Base-by-base conservation (phyloP, 495 filamentous ascomycete species). In the Aspergillus panamensis region DNA sequence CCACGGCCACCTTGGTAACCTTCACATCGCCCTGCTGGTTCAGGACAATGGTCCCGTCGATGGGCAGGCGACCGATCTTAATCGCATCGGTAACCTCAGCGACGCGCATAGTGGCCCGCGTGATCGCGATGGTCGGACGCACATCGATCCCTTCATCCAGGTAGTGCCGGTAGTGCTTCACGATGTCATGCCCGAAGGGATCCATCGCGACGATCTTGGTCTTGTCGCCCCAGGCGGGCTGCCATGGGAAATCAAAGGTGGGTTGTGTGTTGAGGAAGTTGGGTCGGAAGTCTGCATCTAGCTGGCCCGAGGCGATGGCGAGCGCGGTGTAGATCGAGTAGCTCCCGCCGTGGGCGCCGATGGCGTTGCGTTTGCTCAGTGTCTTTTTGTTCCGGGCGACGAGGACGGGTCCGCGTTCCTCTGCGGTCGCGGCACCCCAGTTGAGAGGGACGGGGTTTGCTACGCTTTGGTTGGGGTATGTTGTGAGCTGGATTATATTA, bases 151-250 rank as follows among this genome's bases (percentile, higher is more conserved):
- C 89, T 8, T 86, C 82, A 1, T 63, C 62, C 7, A 69, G 58
- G 25, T 67, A 33, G 4, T 32, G 16, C 9, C 45, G 39, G 54
- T 59, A 69, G 35, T 67, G 43, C 40, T 61, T 58, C 14, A 69
- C 62, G 14, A 67, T 57, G 51, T 92, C 72, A 69, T 96, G 91
- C 14, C 91, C 91, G 62, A 85, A 84, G 9, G 91, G 91, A 69
- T 96, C 91, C 87, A 96, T 92, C 43, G 91, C 86, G 17, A 96
- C 91, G 60, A 96, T 95, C 75, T 93, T 96, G 71, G 89, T 92
- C 62, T 81, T 78, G 71, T 95, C 89, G 17, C 75, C 75, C 91
- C 91, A 96, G 73, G 90, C 84, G 13, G 88, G 84, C 64, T 92
- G 93, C 6, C 87, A 87, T 0, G 90, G 89, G 66, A 96, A 86